phyloP scores from a whole-genome alignment of 2,329 filamentous ascomycete genomes.

The Amesomyces nigricolor region DNA sequence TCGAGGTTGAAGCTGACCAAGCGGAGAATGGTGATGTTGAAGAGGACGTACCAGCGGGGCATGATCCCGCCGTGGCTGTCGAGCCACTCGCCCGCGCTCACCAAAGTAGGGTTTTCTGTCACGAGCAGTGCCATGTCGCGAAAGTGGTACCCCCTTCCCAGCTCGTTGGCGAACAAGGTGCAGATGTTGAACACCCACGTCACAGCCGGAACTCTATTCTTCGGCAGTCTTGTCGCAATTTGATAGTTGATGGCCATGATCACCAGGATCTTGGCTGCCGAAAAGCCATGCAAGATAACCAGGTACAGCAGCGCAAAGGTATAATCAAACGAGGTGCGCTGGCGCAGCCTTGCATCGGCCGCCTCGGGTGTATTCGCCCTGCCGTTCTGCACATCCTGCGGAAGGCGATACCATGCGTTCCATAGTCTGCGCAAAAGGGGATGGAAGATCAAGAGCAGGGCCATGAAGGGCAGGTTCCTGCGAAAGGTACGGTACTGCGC shows the following conservation, averaged over 20 bases:
- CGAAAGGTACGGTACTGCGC: conserved; percentile 81
- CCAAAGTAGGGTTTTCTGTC: conserved; percentile 37
- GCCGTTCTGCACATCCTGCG: conserved; percentile 26
- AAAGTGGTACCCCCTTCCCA: conserved; percentile 71
- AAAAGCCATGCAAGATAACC: conserved; percentile 74
- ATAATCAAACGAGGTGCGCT: conserved; percentile 76
- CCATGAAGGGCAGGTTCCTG: conserved; percentile 76
- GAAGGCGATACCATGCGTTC: conserved; percentile 47
- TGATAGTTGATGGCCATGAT: conserved; percentile 81
- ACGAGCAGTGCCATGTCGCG: conserved; percentile 54
- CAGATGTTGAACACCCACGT: conserved; percentile 90
- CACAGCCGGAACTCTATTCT: conserved; percentile 61
- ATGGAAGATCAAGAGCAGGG: conserved; percentile 67
- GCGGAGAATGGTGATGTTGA: conserved; percentile 90
- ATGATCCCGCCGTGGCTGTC: conserved; percentile 81
- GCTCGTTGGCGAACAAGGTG: conserved; percentile 84
- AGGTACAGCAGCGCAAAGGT: conserved; percentile 77
- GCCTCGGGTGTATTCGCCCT: conserved; percentile 33
- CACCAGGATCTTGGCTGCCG: conserved; percentile 70
- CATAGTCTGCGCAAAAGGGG: conserved; percentile 71
- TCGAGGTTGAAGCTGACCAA: conserved; percentile 97
- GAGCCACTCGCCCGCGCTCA: conserved; percentile 63
- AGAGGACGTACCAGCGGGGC: conserved; percentile 90
- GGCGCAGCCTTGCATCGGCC: conserved; percentile 55
- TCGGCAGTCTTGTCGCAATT: conserved; percentile 66